Base-by-base conservation (phyloP, 345 rosid genomes). In the Physaria fendleri region DNA sequence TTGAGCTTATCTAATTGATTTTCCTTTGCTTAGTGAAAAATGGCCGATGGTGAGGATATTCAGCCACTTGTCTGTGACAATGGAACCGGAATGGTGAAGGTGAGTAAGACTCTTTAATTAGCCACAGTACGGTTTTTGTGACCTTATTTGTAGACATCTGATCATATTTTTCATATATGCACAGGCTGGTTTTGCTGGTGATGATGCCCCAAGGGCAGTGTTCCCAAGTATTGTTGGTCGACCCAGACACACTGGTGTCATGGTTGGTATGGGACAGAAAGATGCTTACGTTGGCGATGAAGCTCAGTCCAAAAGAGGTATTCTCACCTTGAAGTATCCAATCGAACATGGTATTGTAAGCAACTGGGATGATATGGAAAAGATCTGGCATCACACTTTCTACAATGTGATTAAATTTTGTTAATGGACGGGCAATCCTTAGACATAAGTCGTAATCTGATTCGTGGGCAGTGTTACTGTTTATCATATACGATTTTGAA, bases 31-130 rank as follows among this genome's bases (percentile, higher is more conserved):
- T 28, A 56, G 62, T 76, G 56, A 56, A 74, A 85, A 58, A 90
- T 90, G 97, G 97, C 95, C 3, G 97, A 90, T 44, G 79, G 80
- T 11, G 97, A 90, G 82, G 97, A 90, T 57, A 90, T 90, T 56
- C 87, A 82, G 49, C 87, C 87, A 37, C 87, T 82, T 42, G 84
- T 82, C 28, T 79, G 81, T 28, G 85, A 82, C 69, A 82, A 82
- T 82, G 88, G 88, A 65, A 82, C 85, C 34, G 82, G 82, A 78
- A 82, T 82, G 88, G 88, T 82, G 47, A 82, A 82, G 81, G 88
- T 82, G 30, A 56, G 74, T 37, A 23, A 5, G 5, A 53, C 2
- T 39, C 11, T 41, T 29, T 35, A 0, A 7, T 20, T 3, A n/a
- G 13, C 14, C 21, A 1, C 39, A 6, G 39, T 39, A 29, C 10